Evolutionary conservation across 495 filamentous ascomycete genomes (phyloP).

Genomic region (Neurospora sp.): DNA sequence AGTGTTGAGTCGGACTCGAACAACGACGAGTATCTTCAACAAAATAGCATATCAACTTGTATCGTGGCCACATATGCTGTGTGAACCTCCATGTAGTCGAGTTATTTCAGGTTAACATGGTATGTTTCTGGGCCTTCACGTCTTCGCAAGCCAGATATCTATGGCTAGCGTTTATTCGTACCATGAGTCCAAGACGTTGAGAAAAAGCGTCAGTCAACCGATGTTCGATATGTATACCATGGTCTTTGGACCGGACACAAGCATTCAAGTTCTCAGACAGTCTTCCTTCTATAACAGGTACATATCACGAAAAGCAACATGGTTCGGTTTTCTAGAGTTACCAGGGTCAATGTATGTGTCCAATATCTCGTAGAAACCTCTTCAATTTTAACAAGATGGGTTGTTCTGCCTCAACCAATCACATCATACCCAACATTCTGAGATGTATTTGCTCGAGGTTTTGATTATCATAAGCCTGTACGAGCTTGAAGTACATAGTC

Average conservation of each 20-base stretch:
- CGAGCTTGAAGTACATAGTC: background rate
- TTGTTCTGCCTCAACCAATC: background rate
- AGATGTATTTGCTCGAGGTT: background rate
- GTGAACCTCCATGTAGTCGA: background rate
- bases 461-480: background rate
- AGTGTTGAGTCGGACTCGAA: background rate
- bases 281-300: background rate
- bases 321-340: background rate
- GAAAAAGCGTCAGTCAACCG: background rate
- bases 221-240: background rate
- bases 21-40: background rate
- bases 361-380: background rate
- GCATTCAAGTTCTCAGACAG: background rate
- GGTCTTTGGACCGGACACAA: background rate
- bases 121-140: too few species aligned
- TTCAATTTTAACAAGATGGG: background rate
- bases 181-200: background rate
- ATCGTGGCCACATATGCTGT: background rate
- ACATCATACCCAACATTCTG: too few species aligned
- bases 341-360: background rate
- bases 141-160: too few species aligned
- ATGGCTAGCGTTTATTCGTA: background rate
- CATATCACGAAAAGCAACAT: background rate
- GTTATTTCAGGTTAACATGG: background rate
- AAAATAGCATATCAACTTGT: background rate